phyloP scores from a whole-genome alignment of 2,329 filamentous ascomycete genomes.

The Esteya vermicola region DNA sequence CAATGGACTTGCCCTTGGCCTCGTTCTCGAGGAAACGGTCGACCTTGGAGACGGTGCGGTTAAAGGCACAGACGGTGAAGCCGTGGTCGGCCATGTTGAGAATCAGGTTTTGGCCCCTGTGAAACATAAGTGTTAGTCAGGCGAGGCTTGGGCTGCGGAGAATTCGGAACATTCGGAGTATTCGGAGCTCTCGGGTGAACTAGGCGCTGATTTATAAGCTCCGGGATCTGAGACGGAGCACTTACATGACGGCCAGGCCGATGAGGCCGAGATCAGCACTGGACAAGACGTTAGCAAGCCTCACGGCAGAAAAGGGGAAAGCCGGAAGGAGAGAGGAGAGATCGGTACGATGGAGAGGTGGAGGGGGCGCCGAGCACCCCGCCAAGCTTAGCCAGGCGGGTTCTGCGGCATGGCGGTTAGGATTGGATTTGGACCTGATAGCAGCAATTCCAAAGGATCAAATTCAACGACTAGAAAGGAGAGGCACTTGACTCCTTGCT shows the following conservation, averaged over 20 bases:
- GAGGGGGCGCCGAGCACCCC: slow-evolving; percentile 32
- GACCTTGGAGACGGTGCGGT: slow-evolving; percentile 97
- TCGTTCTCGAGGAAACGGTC: slow-evolving; percentile 85
- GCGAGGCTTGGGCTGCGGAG: too few relatives aligned
- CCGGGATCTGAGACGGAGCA: neutral
- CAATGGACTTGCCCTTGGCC: slow-evolving; percentile 88
- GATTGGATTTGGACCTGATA: neutral
- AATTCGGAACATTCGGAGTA: neutral
- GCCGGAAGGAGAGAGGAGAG: neutral
- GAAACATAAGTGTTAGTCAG: slow-evolving; percentile 1
- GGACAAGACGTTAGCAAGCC: slow-evolving; percentile 34
- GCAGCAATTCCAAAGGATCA: neutral
- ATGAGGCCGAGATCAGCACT: slow-evolving; percentile 87
- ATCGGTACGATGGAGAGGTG: slow-evolving; percentile 7
- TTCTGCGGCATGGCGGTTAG: slow-evolving; percentile 31
- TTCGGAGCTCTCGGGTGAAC: too few relatives aligned
- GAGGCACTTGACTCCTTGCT: too few relatives aligned
- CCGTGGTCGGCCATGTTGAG: slow-evolving; percentile 81
- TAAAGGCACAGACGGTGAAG: slow-evolving; percentile 96
- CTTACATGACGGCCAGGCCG: slow-evolving; percentile 79
- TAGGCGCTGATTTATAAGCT: too few relatives aligned
- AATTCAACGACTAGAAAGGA: too few relatives aligned
- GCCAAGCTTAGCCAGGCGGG: slow-evolving; percentile 61
- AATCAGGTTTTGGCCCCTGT: slow-evolving; percentile 70
- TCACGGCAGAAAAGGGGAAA: slow-evolving; percentile 2